phyloP scores from a whole-genome alignment of 345 rosid genomes.

The Boechera retrofracta region DNA sequence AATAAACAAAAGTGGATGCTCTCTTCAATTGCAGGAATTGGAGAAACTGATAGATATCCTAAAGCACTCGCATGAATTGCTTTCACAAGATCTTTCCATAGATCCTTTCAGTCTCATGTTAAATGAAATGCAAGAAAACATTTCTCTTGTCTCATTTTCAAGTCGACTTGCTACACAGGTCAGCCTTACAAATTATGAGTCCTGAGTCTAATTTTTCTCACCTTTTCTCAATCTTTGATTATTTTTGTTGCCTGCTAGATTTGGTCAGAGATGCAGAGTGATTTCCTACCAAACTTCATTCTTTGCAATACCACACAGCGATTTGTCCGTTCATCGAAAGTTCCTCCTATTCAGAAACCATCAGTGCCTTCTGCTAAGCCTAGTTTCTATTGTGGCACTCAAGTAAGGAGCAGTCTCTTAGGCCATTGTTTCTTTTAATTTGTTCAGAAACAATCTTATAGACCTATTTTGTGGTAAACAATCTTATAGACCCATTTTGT shows the following conservation, averaged over 20 bases:
- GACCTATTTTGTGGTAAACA: slow-evolving; percentile 1
- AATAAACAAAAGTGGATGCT: slow-evolving; percentile 19
- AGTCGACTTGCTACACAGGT: slow-evolving; percentile 99
- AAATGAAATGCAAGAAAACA: slow-evolving; percentile 97
- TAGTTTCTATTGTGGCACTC: slow-evolving; percentile 92
- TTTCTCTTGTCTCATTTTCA: slow-evolving; percentile 92
- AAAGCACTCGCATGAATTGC: slow-evolving; percentile 78
- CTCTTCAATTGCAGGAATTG: slow-evolving; percentile 69
- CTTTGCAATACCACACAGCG: slow-evolving; percentile 98
- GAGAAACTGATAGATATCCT: slow-evolving; percentile 81
- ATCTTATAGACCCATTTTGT: neutral
- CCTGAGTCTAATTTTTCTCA: neutral
- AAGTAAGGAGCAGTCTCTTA: slow-evolving; percentile 57
- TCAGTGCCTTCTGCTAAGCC: slow-evolving; percentile 92
- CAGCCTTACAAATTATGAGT: slow-evolving; percentile 11
- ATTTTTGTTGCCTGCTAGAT: slow-evolving; percentile 55
- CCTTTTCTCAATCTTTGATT: neutral
- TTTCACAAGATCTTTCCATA: slow-evolving; percentile 79
- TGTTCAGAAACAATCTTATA: slow-evolving; percentile 22
- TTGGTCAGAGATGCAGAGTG: slow-evolving; percentile 99
- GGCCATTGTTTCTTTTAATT: slow-evolving; percentile 1
- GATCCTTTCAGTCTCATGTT: slow-evolving; percentile 85
- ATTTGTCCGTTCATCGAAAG: slow-evolving; percentile 82
- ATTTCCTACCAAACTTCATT: slow-evolving; percentile 96
- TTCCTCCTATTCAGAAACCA: slow-evolving; percentile 88